Evolutionary conservation across 2,329 filamentous ascomycete species (phyloP), one percentile per base, ranked within the genome.

Genomic region (Boeremia lycopersici): DNA sequence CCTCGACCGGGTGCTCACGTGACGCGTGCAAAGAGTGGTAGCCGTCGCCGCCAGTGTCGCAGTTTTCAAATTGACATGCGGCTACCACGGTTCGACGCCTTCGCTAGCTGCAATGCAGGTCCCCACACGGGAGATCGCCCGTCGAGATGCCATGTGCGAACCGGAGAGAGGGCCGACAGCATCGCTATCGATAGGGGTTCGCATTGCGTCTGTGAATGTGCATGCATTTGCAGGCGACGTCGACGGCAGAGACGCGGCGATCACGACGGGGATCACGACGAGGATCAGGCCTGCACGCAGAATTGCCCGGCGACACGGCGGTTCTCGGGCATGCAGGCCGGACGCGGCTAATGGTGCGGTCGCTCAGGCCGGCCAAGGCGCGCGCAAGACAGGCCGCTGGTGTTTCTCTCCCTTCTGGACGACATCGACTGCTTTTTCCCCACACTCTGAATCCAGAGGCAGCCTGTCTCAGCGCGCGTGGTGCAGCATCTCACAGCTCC

Each of bases 81-180:
- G 34, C 33, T 30, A 40, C 48, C 36, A 42, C 23, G 15, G 7
- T 52, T 47, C 34, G 31, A 13, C 23, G 26, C 47, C 38, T 35
- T 30, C 23, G 23, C 33, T 35, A 17, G 33, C 39, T 23, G 46
- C 30, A 25, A 44, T 34, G 40, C 52, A 46, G 52, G 52, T 55
- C 45, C 45, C 48, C 48, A 45, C 48, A 39, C 34, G 41, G 46
- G 46, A 40, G 48, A 52, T 52, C 48, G 34, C 40, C 48, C 39
- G 42, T 38, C 35, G 26, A 34, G 44, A 6, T 44, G 48, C 33
- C 42, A 41, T 40, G 48, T 41, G 35, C 29, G 19, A 40, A 15
- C 41, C 34, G 28, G 30, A 28, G 17, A 45, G 23, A 26, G 11
- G 19, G 13, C 19, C 31, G 23, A 17, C 6, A 4, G 11, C 12